phyloP scores from a whole-genome alignment of 2,329 filamentous ascomycete genomes.

The Hypoxylon sp. region DNA sequence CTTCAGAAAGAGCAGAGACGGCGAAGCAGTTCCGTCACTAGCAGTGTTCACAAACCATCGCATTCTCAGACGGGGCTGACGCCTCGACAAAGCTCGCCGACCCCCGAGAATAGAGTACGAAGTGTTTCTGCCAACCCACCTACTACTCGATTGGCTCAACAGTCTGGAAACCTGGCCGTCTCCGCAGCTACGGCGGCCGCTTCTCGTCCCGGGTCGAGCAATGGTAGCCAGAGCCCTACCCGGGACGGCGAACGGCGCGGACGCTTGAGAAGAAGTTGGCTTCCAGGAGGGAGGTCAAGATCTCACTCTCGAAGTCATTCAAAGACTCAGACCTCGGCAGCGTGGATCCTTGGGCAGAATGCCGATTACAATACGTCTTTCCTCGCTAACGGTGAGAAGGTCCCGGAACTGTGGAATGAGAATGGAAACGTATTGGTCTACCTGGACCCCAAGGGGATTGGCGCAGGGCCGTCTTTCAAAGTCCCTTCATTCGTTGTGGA shows the following conservation, averaged over 20 bases:
- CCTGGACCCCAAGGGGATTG: constrained; percentile 64
- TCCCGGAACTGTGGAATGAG: constrained; percentile 76
- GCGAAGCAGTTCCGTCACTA: constrained; percentile 49
- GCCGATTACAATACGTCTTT: constrained; percentile 68
- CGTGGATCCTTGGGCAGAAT: constrained; percentile 69
- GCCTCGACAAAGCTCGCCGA: constrained; percentile 46
- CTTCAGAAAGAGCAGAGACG: constrained; percentile 47
- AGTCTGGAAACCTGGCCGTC: constrained; percentile 52
- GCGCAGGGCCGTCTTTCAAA: constrained; percentile 70
- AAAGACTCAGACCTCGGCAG: constrained; percentile 49
- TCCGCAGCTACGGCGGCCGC: constrained; percentile 45
- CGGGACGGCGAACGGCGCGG: constrained; percentile 54
- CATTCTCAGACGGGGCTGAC: constrained; percentile 38
- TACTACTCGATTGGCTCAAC: constrained; percentile 43
- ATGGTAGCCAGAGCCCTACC: constrained; percentile 60
- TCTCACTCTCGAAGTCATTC: constrained; percentile 60
- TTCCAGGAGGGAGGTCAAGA: constrained; percentile 64
- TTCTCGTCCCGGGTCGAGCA: constrained; percentile 53
- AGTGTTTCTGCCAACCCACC: constrained; percentile 64
- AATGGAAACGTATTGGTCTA: constrained; percentile 69
- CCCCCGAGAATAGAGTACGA: constrained; percentile 57
- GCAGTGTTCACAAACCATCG: constrained; percentile 33
- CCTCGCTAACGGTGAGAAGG: constrained; percentile 68
- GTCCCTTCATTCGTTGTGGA: constrained; percentile 66
- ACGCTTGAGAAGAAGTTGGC: constrained; percentile 66